Conservation (phyloP, 169 alveolate species). For the Fabrea salina region DNA sequence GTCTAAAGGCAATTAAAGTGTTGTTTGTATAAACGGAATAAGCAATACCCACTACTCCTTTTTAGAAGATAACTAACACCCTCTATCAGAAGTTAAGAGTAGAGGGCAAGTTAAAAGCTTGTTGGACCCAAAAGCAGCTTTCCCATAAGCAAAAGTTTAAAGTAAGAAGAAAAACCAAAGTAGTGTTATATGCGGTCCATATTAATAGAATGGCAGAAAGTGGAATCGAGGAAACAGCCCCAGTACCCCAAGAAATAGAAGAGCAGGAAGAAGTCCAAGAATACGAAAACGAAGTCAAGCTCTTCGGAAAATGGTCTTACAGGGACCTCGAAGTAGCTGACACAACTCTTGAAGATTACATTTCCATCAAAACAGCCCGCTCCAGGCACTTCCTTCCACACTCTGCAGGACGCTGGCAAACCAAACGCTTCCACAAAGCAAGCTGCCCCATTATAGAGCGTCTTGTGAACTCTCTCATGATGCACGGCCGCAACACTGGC, state of each 20-base stretch:
- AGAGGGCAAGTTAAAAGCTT: too few relatives aligned
- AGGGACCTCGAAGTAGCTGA: slow-evolving; percentile 94
- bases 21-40: too few relatives aligned
- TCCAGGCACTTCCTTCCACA: slow-evolving; percentile 97
- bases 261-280: neutral
- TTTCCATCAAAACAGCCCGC: slow-evolving; percentile 89
- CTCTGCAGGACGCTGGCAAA: slow-evolving; percentile 99
- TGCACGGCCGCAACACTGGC: slow-evolving; percentile 97
- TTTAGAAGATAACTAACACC: too few relatives aligned
- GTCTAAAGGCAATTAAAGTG: too few relatives aligned
- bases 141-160: too few relatives aligned
- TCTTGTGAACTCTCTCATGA: slow-evolving; percentile 88
- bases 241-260: neutral
- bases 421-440: slow-evolving; percentile 98
- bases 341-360: slow-evolving; percentile 92
- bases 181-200: too few relatives aligned
- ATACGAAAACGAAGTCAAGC: slow-evolving; percentile 50
- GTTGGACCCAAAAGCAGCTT: too few relatives aligned
- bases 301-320: slow-evolving; percentile 97
- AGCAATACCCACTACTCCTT: too few relatives aligned
- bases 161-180: too few relatives aligned
- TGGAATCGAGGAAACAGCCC: neutral
- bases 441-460: slow-evolving; percentile 99
- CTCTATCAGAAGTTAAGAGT: too few relatives aligned
- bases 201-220: neutral